phyloP scores from a whole-genome alignment of 2,329 filamentous ascomycete genomes.

The Raffaelea ambrosiae region DNA sequence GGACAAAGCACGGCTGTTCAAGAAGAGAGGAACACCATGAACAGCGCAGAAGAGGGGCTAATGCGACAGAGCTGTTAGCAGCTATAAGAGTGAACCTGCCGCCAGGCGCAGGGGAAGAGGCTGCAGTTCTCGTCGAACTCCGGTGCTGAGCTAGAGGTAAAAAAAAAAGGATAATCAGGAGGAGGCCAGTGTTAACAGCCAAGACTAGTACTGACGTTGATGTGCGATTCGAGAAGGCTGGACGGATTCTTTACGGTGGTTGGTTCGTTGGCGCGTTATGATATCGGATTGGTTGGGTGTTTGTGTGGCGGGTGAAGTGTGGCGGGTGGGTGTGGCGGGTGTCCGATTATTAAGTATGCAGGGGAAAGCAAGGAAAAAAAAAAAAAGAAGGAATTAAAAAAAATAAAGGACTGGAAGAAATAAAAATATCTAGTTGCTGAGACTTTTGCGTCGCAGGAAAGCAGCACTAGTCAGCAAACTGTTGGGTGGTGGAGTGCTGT shows the following conservation, averaged over 20 bases:
- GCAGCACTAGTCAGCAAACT: slow-evolving; percentile 7
- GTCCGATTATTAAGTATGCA: slow-evolving; percentile 8
- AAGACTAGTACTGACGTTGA: not conserved
- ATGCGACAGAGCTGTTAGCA: not conserved
- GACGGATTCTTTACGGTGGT: slow-evolving; percentile 7
- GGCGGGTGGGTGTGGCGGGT: slow-evolving; percentile 6
- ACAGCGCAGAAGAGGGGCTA: slow-evolving; percentile 14
- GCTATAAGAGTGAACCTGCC: not conserved
- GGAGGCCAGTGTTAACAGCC: too few species aligned
- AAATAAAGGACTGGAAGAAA: not conserved
- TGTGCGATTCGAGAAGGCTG: slow-evolving; percentile 5
- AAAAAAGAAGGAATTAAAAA: slow-evolving; percentile 20
- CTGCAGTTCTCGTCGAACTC: too few species aligned
- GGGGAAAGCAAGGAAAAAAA: slow-evolving; percentile 22
- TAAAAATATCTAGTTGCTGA: not conserved
- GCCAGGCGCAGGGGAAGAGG: too few species aligned
- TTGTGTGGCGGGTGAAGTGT: slow-evolving; percentile 9
- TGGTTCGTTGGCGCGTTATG: not conserved
- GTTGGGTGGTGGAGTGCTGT: not conserved
- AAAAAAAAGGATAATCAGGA: too few species aligned
- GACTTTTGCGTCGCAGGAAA: not conserved
- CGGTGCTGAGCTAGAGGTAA: too few species aligned
- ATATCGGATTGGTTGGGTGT: too few species aligned
- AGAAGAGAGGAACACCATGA: slow-evolving; percentile 27
- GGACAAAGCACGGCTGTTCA: slow-evolving; percentile 19